Conservation (phyloP, 169 alveolate species). For the Cryptosporidium sp. region DNA sequence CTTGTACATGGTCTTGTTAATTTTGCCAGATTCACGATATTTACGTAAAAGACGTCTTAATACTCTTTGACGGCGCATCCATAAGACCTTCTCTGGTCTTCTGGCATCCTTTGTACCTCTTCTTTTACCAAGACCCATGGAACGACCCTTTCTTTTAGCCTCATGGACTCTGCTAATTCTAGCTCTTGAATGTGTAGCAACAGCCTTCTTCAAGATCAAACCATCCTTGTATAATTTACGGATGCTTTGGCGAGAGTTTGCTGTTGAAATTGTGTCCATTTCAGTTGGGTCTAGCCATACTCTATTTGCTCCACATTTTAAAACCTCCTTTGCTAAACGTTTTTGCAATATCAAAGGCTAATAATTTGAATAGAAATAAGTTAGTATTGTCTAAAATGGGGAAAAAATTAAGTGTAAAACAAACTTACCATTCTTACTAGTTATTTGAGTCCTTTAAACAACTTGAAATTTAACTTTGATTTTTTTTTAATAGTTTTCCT, state of each 20-base stretch:
- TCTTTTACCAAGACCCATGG: slow-evolving; percentile 97
- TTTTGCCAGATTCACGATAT: slow-evolving; percentile 95
- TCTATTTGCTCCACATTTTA: slow-evolving; percentile 96
- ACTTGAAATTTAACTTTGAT: background rate
- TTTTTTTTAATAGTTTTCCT: background rate
- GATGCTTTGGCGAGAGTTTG: slow-evolving; percentile 96
- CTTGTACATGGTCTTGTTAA: slow-evolving; percentile 97
- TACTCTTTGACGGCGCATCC: slow-evolving; percentile 99
- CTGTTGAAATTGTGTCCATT: slow-evolving; percentile 95
- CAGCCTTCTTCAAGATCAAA: slow-evolving; percentile 95
- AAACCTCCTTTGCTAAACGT: slow-evolving; percentile 97
- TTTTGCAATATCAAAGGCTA: slow-evolving; percentile 94
- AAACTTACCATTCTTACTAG: slow-evolving; percentile 32
- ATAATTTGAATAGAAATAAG: background rate
- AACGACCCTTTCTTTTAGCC: slow-evolving; percentile 97
- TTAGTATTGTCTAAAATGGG: background rate
- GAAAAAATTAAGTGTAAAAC: background rate
- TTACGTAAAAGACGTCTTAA: slow-evolving; percentile 96
- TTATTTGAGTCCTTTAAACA: background rate
- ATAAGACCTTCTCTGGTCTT: slow-evolving; percentile 95
- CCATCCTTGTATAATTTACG: slow-evolving; percentile 97
- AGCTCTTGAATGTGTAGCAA: slow-evolving; percentile 95
- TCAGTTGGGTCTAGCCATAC: slow-evolving; percentile 99
- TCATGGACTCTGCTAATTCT: slow-evolving; percentile 92
- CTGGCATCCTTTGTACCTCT: slow-evolving; percentile 97